A percentile compares a stretch with the other conserved stretches of the same genome.
phyloP scores from a whole-genome alignment of 2,329 filamentous ascomycete genomes.

The Hortaea werneckii region DNA sequence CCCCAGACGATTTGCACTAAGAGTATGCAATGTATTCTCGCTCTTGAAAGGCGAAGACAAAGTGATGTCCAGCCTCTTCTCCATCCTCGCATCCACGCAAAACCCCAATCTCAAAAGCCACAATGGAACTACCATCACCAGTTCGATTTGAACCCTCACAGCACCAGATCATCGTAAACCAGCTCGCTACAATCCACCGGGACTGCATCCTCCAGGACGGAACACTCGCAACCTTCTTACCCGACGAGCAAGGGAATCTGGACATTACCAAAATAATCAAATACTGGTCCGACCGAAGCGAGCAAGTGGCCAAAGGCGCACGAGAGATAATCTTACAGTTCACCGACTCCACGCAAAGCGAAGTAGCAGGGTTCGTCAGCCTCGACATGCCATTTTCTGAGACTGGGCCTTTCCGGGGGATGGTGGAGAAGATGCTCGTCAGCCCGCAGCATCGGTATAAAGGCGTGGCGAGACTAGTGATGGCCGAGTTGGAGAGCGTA shows the following conservation, averaged over 20 bases:
- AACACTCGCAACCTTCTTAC: constrained; percentile 50
- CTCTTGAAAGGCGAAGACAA: too few relatives aligned
- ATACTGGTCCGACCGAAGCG: constrained; percentile 48
- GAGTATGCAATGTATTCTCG: too few relatives aligned
- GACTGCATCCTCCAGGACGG: constrained; percentile 49
- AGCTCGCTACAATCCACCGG: constrained; percentile 49
- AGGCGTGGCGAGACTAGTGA: constrained; percentile 44
- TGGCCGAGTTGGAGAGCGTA: constrained; percentile 46
- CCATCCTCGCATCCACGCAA: too few relatives aligned
- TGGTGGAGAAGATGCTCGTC: constrained; percentile 50
- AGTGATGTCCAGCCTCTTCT: too few relatives aligned
- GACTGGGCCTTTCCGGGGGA: constrained; percentile 46
- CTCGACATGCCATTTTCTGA: constrained; percentile 44
- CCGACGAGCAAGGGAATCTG: constrained; percentile 18
- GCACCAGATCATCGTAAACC: constrained; percentile 45
- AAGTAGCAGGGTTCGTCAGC: constrained; percentile 50
- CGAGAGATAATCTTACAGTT: constrained; percentile 39
- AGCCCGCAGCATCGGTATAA: constrained; percentile 40
- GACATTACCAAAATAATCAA: constrained; percentile 39
- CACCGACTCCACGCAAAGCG: neutral
- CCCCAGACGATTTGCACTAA: too few relatives aligned
- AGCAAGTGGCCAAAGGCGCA: constrained; percentile 36
- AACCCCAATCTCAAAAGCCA: neutral
- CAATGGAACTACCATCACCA: constrained; percentile 10
- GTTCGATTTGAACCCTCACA: constrained; percentile 9